Percentiles rank a stretch among this genome's conserved stretches.
Evolutionary conservation across 2,329 filamentous ascomycete genomes (phyloP).

Genomic region (Nemania sp.): DNA sequence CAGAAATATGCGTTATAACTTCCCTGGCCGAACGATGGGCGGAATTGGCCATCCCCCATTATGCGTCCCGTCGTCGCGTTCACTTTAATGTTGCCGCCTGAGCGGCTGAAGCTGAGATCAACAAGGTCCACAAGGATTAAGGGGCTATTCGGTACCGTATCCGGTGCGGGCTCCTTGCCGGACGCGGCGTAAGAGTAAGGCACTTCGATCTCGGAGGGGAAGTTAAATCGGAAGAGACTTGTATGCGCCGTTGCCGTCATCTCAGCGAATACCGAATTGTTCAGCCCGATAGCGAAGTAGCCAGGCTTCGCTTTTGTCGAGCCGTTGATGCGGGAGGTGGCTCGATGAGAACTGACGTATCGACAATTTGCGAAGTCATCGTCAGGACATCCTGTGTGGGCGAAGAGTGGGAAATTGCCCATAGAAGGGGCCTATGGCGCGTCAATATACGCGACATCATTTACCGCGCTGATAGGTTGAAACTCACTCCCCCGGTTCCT

Average conservation of each 20-base stretch:
- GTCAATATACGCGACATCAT: conserved; percentile 22
- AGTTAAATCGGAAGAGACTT: conserved; percentile 62
- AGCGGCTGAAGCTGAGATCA: conserved; percentile 57
- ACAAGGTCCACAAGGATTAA: conserved; percentile 63
- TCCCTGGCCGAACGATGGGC: conserved; percentile 63
- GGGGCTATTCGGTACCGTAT: conserved; percentile 48
- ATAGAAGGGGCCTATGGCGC: conserved; percentile 46
- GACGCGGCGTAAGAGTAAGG: conserved; percentile 27
- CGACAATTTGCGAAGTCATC: conserved; percentile 54
- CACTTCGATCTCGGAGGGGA: conserved; percentile 44
- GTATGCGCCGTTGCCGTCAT: conserved; percentile 65
- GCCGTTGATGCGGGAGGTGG: conserved; percentile 51
- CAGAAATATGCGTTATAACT: conserved; percentile 63
- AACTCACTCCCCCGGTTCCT: conserved; percentile 42
- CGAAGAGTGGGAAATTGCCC: conserved; percentile 58
- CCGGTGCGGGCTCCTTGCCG: neutral
- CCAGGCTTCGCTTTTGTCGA: conserved; percentile 59
- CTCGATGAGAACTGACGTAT: conserved; percentile 52
- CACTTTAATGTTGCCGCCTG: conserved; percentile 54
- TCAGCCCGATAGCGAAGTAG: conserved; percentile 61
- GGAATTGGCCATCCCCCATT: conserved; percentile 60
- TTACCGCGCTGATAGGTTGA: neutral
- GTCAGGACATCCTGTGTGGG: conserved; percentile 52
- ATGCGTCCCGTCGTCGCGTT: conserved; percentile 57
- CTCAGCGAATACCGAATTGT: conserved; percentile 59